Evolutionary conservation across 2,329 filamentous ascomycete species (phyloP), one percentile per base, ranked within the genome.

Genomic region (Penicillium sp.): DNA sequence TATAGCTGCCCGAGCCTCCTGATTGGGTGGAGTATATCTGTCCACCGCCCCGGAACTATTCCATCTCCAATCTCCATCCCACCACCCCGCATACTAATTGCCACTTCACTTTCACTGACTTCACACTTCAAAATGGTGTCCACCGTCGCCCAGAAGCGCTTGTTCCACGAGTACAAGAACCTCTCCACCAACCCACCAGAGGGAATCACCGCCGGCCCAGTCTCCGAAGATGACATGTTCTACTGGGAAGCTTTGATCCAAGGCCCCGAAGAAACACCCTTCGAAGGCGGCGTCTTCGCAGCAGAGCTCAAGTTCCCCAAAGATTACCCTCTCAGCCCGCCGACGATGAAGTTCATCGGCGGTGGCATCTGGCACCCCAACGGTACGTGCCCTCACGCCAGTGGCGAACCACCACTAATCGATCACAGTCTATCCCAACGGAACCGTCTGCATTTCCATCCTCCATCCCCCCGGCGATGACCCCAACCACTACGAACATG

Each of bases 401-500:
- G 39, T 42, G n/a, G n/a, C 3, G 22, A 34, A 27, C 8, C 29
- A n/a, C 10, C 44, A 39, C 40, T 54, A 32, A 50, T 27, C 3
- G 1, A 24, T 44, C 32, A 39, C 62, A 96, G 92, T 97, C 49
- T 97, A 97, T 73, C 84, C 89, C 14, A 93, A 89, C 71, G 93
- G 93, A 60, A 84, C 93, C 16, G 94, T 97, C 66, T 97, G 93
- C 79, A 97, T 97, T 69, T 96, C 91, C n/a, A 97, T 97, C 78
- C 86, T 97, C 2, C 93, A 97, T 75, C 89, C 93, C 3, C 93
- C 93, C 2, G 93, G 94, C 67, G 93, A 97, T 77, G 93, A 97
- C 75, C 94, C 94, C 51, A 97, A 97, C 79, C 92, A 96, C 80
- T 97, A 97, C 82, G 93, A 97, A 76, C 90, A 93, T 67, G 93